These are phyloP conservation scores for Tricholoma sp. DNA, from an alignment of 768 basidiomycete genomes.

Conservation along the genomic window DNA sequence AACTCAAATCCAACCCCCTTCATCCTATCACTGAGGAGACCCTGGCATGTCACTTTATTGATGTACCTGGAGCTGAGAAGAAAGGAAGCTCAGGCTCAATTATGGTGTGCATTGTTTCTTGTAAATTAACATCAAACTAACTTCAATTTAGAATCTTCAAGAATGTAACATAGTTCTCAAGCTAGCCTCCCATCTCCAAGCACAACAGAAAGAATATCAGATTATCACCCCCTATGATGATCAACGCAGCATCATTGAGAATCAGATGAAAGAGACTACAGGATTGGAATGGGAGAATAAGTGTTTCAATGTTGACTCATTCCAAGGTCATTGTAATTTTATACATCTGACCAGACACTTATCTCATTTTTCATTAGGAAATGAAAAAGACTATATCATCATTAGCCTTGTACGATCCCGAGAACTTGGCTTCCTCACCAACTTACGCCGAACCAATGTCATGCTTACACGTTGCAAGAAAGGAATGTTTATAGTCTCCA, in stretches of 20 bases:
- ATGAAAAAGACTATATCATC: conserved; percentile 77
- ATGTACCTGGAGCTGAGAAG: conserved; percentile 41
- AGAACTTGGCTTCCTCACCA: conserved; percentile 62
- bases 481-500: conserved; percentile 74
- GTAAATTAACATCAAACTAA: background rate
- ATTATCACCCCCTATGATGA: conserved; percentile 83
- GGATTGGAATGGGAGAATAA: conserved; percentile 61
- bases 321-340: conserved; percentile 53
- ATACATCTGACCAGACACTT: conserved; percentile 4
- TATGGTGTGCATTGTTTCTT: conserved; percentile 22
- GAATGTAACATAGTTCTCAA: conserved; percentile 55
- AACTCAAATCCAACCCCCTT: conserved; percentile 48
- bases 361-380: conserved; percentile 42
- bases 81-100: conserved; percentile 23
- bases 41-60: conserved; percentile 61
- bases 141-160: conserved; percentile 44
- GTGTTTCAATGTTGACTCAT: conserved; percentile 82
- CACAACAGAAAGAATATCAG: conserved; percentile 41
- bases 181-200: conserved; percentile 54
- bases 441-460: conserved; percentile 72
- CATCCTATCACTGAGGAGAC: conserved; percentile 44
- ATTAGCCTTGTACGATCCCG: conserved; percentile 62
- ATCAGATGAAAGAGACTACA: conserved; percentile 38
- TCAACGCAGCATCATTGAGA: conserved; percentile 59
- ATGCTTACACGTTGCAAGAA: conserved; percentile 80